Evolutionary conservation across 1,284 basidiomycete genomes (phyloP), one percentile per base, ranked within the genome.

Genomic region (Marasmius sp.): DNA sequence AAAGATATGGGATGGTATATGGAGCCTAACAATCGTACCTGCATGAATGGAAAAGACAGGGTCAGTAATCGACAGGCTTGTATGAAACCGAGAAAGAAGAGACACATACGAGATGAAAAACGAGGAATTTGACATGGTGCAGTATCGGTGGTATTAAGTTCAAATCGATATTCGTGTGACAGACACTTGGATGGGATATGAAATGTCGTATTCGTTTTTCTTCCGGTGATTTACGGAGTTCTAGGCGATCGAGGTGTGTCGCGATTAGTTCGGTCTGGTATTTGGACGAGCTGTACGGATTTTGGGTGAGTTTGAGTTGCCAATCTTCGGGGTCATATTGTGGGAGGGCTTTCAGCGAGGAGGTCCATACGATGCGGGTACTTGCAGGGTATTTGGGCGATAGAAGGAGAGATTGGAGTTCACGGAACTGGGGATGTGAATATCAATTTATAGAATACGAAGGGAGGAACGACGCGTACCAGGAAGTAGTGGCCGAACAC

Each of bases 401-500:
- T 11, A 74, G 64, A 7, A 91, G 76, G 14, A 83, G 71, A 6
- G 77, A 76, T 66, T 86, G 77, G 16, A 91, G 74, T n/a, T 79
- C 75, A 45, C 87, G 85, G 66, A 81, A 88, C 89, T 91, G 66
- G 38, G 58, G 20, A 60, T n/a, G n/a, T 57, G 49, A 53, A 27
- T 22, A 34, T 8, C 59, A 22, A 60, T 18, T 20, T 60, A 34
- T 50, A 62, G 20, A 11, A 14, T 36, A 22, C 27, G 20, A 41
- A 34, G 20, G 12, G 39, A 41, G 54, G 57, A 39, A 34, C 7
- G 27, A 50, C 12, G 81, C 91, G 64, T 67, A 95, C 94, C 68
- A 97, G 75, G 43, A 85, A 80, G 70, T 92, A 96, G 69, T 94
- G 92, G 0, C 91, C 88, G 60, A 96, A 92, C 22, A 94, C 80